These are phyloP conservation scores for Fagopyrum tataricum DNA, from an alignment of 148 eudicot genomes.

Conservation along the genomic window DNA sequence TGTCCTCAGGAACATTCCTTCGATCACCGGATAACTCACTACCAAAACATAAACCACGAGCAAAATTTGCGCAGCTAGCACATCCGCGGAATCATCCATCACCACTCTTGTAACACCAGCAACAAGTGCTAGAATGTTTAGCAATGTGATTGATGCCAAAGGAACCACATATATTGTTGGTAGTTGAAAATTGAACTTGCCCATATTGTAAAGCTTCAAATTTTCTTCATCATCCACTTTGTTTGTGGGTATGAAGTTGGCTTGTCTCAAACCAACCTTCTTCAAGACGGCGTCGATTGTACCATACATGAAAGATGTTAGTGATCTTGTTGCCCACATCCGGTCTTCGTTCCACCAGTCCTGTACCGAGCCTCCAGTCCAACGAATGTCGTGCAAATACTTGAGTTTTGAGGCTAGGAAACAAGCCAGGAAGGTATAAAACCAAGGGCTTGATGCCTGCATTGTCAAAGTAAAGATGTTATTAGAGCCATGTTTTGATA, in stretches of 20 bases:
- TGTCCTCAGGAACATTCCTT: conserved; percentile 23
- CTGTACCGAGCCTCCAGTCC: conserved; percentile 8
- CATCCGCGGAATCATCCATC: conserved; percentile 3
- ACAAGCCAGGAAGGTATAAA: neutral
- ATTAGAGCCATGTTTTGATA: too few relatives aligned
- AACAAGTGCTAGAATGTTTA: conserved; percentile 18
- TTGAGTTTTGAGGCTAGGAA: conserved; percentile 10
- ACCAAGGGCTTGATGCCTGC: conserved; percentile 6
- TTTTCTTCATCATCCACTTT: conserved; percentile 20
- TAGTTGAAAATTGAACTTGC: conserved; percentile 26
- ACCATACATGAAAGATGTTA: conserved; percentile 21
- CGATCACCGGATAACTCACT: conserved; percentile 20
- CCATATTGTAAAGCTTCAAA: conserved; percentile 18
- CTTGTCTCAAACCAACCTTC: conserved; percentile 22
- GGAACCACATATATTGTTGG: conserved; percentile 29
- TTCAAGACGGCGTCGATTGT: conserved; percentile 15
- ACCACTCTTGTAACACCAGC: conserved; percentile 21
- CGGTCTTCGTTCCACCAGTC: conserved; percentile 22
- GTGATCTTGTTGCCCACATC: conserved; percentile 17
- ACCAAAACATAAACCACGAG: conserved; percentile 16
- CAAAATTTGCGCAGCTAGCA: conserved; percentile 19
- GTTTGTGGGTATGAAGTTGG: conserved; percentile 28
- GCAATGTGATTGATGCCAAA: conserved; percentile 4
- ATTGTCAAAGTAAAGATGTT: neutral
- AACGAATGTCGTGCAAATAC: conserved; percentile 9